Base-by-base conservation (phyloP, 192 early-diverging fungal species). In the Coemansia reversa region DNA sequence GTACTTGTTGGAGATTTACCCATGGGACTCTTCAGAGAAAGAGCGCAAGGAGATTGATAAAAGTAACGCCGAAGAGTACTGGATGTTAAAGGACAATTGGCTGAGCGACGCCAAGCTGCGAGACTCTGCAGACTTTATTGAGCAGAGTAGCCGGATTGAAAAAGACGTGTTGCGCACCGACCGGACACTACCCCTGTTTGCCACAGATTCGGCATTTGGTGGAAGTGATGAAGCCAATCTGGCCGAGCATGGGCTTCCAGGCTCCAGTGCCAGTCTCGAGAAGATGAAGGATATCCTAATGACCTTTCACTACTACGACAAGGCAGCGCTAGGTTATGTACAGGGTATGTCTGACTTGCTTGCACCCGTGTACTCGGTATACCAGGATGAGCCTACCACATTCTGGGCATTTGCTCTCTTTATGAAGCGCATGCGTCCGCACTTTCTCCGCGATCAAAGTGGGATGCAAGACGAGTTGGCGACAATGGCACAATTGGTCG, bases 101-200 rank as follows among this genome's bases (percentile, higher is more conserved):
- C 79, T 84, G 9, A 83, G 84, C 63, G 76, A 86, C 51, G 63
- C 83, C 16, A 71, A 83, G 42, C 79, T 88, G 22, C 82, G 83
- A n/a, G 71, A 75, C 18, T 75, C 79, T 12, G 68, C 76, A n/a
- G 79, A 83, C 8, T 89, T 86, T 63, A 79, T 84, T 58, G 91
- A 93, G 70, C 91, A 93, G 58, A 87, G 88, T 61, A 82, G 82
- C 51, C 83, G 91, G 3, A 93, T 81, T 81, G 94, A 98, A 42
- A 99, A 98, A 78, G 97, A 99, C 67, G 96, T 98, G 1, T 85
- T 97, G 60, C 89, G 97, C 20, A 99, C 97, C 4, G 97, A 99
- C 74, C 75, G 95, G 23, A 91, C 85, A 0, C 84, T 94, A 2
- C 84, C 90, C 0, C 90, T 94, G 71, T 97, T 91, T 84, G 84